Conservation (phyloP, 1,139 yeast species). For the Yamadazyma sp. region DNA sequence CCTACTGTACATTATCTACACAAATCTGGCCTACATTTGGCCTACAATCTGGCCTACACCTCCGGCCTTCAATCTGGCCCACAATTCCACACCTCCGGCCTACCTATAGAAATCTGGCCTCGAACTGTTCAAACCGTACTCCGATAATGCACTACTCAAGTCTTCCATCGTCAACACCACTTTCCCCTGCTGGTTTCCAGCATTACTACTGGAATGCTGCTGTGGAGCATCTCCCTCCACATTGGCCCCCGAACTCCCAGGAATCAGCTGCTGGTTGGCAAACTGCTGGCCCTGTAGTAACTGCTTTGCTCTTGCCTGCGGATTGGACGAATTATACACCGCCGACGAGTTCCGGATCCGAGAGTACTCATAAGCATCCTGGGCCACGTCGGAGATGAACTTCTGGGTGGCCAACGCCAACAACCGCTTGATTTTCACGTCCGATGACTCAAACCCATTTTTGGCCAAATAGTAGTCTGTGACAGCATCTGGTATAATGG, state of each 20-base stretch:
- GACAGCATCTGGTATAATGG: conserved; percentile 97
- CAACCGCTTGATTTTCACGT: conserved; percentile 75
- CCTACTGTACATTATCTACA: too few species aligned
- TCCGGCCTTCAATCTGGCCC: too few species aligned
- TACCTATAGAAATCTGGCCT: conserved; percentile 82
- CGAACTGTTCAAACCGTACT: conserved; percentile 87
- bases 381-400: conserved; percentile 90
- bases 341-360: conserved; percentile 84
- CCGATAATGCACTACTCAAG: conserved; percentile 81
- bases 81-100: too few species aligned
- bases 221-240: conserved; percentile 38
- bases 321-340: conserved; percentile 79
- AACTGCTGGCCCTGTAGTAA: conserved; percentile 66
- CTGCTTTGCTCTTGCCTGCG: conserved; percentile 83
- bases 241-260: conserved; percentile 31
- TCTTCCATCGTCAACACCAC: conserved; percentile 87
- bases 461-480: conserved; percentile 88
- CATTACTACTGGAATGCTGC: conserved; percentile 37
- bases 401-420: conserved; percentile 95
- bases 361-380: conserved; percentile 94
- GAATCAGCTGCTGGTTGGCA: conserved; percentile 45
- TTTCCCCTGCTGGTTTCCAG: conserved; percentile 69
- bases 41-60: too few species aligned
- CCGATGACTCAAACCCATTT: conserved; percentile 85
- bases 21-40: too few species aligned